Percentiles rank a stretch among this genome's conserved stretches.
phyloP scores from a whole-genome alignment of 495 filamentous ascomycete genomes.

The Hyphodiscus hymeniophilus region DNA sequence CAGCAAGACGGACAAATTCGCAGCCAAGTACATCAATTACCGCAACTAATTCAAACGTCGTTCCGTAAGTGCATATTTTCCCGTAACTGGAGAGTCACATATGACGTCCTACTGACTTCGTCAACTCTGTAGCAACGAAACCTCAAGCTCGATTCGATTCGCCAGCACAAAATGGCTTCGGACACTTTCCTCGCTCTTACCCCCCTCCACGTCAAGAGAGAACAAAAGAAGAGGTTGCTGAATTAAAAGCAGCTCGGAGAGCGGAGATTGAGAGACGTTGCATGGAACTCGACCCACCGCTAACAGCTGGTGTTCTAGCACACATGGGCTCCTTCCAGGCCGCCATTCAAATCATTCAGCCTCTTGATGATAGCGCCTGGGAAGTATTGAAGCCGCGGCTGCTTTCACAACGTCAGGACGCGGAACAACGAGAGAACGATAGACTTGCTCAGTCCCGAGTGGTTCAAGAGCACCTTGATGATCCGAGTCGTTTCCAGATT shows the following conservation, averaged over 20 bases:
- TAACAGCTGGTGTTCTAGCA: conserved; percentile 46
- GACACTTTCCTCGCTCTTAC: conserved; percentile 11
- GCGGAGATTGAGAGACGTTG: conserved; percentile 63
- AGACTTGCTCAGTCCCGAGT: conserved; percentile 29
- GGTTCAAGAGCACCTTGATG: conserved; percentile 35
- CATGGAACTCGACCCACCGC: conserved; percentile 49
- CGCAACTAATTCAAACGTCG: background rate
- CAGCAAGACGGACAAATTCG: background rate
- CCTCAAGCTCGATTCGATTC: conserved; percentile 19
- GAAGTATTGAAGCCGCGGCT: conserved; percentile 55
- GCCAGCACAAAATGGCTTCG: conserved; percentile 16
- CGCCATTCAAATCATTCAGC: conserved; percentile 54
- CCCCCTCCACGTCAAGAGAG: conserved; percentile 27
- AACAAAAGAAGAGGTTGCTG: conserved; percentile 36
- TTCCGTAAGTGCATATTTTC: conserved; percentile 5
- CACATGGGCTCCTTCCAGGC: conserved; percentile 64
- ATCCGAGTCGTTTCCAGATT: conserved; percentile 28
- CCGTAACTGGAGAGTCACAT: background rate
- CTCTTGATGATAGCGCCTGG: conserved; percentile 59
- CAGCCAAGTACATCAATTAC: background rate
- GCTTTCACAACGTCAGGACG: conserved; percentile 50
- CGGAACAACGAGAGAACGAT: conserved; percentile 45
- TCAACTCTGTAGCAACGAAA: conserved; percentile 9
- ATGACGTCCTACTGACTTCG: background rate
- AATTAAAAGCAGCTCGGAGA: conserved; percentile 50